A percentile compares a stretch with the other conserved stretches of the same genome.
Conservation (phyloP, 495 filamentous ascomycete genomes). For the Penicillium alfredii region DNA sequence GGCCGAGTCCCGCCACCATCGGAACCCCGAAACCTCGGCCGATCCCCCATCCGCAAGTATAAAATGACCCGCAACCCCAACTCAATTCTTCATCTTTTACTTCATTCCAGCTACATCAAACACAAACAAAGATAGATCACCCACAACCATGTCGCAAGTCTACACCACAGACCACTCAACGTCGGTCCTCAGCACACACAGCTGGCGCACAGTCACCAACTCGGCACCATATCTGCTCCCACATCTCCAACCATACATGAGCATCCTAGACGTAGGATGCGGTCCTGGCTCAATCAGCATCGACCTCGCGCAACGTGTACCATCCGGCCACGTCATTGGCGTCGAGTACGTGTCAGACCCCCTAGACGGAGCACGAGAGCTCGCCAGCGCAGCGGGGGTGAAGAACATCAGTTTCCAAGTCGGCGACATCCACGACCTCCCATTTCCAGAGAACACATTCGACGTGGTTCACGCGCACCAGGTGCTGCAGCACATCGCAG, state of each 20-base stretch:
- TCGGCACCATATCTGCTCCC: constrained; percentile 47
- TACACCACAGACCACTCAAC: constrained; percentile 49
- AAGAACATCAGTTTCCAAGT: constrained; percentile 43
- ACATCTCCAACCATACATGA: constrained; percentile 37
- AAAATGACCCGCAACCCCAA: background rate
- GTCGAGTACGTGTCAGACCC: constrained; percentile 39
- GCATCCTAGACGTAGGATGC: constrained; percentile 55
- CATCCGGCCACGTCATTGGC: constrained; percentile 43
- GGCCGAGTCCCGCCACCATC: no score
- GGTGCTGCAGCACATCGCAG: constrained; percentile 48
- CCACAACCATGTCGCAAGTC: constrained; percentile 9
- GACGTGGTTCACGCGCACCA: constrained; percentile 57
- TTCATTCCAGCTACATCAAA: no score
- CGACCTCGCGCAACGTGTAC: constrained; percentile 44
- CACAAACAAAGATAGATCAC: no score
- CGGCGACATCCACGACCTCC: constrained; percentile 41
- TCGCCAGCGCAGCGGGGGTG: constrained; percentile 34
- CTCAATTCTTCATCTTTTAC: no score
- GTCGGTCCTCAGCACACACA: constrained; percentile 45
- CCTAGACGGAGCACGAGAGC: constrained; percentile 33
- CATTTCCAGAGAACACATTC: constrained; percentile 47
- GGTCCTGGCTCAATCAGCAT: constrained; percentile 54
- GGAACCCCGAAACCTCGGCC: constrained; percentile 11
- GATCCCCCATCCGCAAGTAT: constrained; percentile 9
- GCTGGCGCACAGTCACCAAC: constrained; percentile 46